Evolutionary conservation across 2,329 filamentous ascomycete genomes (phyloP).

Genomic region (Nothomitra cinnamomea): DNA sequence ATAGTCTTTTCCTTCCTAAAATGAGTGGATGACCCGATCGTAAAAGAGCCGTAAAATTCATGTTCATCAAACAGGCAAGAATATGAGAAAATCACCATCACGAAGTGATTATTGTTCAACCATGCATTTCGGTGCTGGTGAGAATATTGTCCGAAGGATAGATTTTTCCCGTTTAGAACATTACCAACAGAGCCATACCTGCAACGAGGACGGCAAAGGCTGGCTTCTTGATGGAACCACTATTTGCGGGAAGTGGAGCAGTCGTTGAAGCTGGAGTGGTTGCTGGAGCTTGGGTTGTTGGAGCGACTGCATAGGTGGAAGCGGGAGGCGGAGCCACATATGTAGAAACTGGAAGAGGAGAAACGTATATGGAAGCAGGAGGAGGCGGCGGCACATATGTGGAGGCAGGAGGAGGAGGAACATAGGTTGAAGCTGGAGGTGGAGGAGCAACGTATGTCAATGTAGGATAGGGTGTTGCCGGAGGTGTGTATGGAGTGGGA

Average conservation of each 20-base stretch:
- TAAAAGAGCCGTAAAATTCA: too few relatives aligned
- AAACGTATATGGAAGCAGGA: background rate
- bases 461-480: background rate
- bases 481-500: background rate
- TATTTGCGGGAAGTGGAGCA: conserved; percentile 10
- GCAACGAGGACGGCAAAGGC: conserved; percentile 14
- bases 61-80: background rate
- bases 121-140: too few relatives aligned
- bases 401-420: background rate
- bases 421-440: background rate
- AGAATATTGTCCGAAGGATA: too few relatives aligned
- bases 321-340: background rate
- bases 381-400: background rate
- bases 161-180: conserved; percentile 6
- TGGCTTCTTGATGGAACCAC: conserved; percentile 14
- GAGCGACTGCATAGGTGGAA: background rate
- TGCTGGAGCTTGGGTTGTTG: conserved; percentile 3
- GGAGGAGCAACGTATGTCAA: background rate
- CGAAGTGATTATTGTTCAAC: too few relatives aligned
- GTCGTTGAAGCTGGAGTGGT: conserved; percentile 5
- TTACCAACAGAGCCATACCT: conserved; percentile 15
- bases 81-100: too few relatives aligned
- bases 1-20: background rate
- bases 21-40: background rate
- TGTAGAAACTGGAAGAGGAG: background rate